Percentiles rank a stretch among this genome's conserved stretches.
phyloP scores from a whole-genome alignment of 2,329 filamentous ascomycete species.

The Akanthomyces uredinophilus region DNA sequence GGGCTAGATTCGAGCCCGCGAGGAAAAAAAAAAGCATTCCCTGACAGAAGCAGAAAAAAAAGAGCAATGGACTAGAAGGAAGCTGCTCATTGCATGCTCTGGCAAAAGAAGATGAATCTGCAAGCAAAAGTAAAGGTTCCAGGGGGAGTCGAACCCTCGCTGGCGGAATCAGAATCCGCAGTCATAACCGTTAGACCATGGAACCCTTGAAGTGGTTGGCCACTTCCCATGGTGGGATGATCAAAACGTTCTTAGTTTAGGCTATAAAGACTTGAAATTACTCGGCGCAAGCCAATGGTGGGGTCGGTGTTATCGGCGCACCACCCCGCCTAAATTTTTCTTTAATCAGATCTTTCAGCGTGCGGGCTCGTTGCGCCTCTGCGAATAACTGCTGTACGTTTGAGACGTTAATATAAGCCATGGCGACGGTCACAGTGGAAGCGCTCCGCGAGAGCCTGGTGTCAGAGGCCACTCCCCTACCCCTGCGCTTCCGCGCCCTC shows the following conservation, averaged over 20 bases:
- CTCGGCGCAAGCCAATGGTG: constrained; percentile 3
- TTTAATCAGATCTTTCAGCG: constrained; percentile 13
- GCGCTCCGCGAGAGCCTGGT: constrained; percentile 70
- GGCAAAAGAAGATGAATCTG: neutral
- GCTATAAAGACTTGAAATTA: neutral
- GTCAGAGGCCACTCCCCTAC: constrained; percentile 75
- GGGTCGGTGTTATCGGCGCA: constrained; percentile 19
- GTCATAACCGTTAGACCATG: constrained; percentile 35
- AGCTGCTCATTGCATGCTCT: neutral
- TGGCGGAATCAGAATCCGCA: constrained; percentile 35
- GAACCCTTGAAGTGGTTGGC: constrained; percentile 26
- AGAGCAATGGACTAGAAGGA: neutral
- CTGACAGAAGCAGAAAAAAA: neutral
- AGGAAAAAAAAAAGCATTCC: neutral
- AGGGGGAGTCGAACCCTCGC: constrained; percentile 34
- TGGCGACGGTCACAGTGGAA: constrained; percentile 44
- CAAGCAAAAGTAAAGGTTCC: constrained; percentile 23
- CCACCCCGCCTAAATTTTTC: constrained; percentile 19
- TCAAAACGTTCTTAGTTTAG: neutral
- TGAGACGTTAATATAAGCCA: constrained; percentile 15
- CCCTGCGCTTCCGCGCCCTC: constrained; percentile 87
- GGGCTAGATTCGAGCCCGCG: neutral
- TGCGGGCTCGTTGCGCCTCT: constrained; percentile 6
- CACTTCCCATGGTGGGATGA: constrained; percentile 22
- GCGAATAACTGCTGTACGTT: constrained; percentile 5